phyloP scores from a whole-genome alignment of 768 basidiomycete genomes.

The Favolaschia claudopus region DNA sequence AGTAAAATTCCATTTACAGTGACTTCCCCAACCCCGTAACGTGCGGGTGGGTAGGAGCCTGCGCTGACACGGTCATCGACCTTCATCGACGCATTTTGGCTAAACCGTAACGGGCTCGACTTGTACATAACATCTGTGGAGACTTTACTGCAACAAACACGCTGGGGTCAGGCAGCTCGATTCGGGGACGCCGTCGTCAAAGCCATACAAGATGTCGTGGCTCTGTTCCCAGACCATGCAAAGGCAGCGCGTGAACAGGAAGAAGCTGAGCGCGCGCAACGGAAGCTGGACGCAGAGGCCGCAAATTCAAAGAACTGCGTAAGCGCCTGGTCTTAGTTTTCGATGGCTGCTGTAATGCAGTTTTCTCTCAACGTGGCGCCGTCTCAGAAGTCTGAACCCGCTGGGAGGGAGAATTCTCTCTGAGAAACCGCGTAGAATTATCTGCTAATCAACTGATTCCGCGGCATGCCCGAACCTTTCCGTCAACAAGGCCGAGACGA shows the following conservation, averaged over 20 bases:
- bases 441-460: no score
- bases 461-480: no score
- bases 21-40: no score
- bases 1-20: no score
- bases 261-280: neutral
- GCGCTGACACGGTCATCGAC: conserved; percentile 15
- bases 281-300: neutral
- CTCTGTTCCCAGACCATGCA: conserved; percentile 2
- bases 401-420: no score
- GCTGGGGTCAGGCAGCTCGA: neutral
- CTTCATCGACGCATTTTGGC: no score
- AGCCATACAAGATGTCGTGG: neutral
- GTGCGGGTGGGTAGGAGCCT: no score
- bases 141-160: neutral
- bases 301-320: conserved; percentile 3
- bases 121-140: conserved; percentile 4
- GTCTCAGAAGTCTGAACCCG: no score
- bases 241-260: neutral
- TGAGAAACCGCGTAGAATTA: no score
- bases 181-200: neutral
- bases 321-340: neutral
- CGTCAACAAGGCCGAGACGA: no score
- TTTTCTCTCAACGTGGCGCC: no score
- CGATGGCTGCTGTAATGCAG: conserved; percentile 11
- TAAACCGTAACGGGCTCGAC: neutral